Conservation (phyloP, 306 rosid species). For the Corylus avellana region DNA sequence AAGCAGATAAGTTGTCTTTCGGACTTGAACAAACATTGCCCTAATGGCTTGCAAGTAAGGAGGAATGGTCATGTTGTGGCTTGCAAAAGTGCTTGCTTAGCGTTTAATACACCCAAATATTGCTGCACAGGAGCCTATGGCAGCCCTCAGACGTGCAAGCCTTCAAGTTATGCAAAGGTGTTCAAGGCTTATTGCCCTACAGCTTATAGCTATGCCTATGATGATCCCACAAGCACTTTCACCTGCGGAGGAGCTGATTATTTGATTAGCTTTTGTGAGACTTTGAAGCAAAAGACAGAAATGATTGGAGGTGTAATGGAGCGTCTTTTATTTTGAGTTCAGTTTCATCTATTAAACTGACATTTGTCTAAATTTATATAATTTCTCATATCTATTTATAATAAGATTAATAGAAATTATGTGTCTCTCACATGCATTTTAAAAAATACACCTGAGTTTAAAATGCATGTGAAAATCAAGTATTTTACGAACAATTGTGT, state of each 20-base stretch:
- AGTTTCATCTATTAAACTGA: too few species aligned
- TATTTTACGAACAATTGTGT: too few species aligned
- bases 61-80: conserved; percentile 38
- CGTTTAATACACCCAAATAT: conserved; percentile 17
- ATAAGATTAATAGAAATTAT: too few species aligned
- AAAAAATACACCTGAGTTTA: too few species aligned
- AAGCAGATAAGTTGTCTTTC: conserved; percentile 25
- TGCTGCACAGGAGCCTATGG: conserved; percentile 44
- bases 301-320: too few species aligned
- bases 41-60: conserved; percentile 41
- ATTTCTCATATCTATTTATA: too few species aligned
- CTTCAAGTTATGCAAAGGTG: conserved; percentile 45
- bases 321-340: too few species aligned
- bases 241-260: conserved; percentile 57
- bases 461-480: too few species aligned
- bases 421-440: too few species aligned
- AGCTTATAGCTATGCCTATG: conserved; percentile 69
- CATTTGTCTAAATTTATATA: too few species aligned
- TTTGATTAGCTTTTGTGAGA: conserved; percentile 56
- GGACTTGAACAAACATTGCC: conserved; percentile 46
- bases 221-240: conserved; percentile 62
- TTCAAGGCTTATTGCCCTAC: conserved; percentile 62
- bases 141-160: conserved; percentile 42
- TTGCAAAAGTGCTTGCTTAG: conserved; percentile 60
- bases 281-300: background rate